phyloP scores from a whole-genome alignment of 2,329 filamentous ascomycete species.

The Fusarium ambrosium region DNA sequence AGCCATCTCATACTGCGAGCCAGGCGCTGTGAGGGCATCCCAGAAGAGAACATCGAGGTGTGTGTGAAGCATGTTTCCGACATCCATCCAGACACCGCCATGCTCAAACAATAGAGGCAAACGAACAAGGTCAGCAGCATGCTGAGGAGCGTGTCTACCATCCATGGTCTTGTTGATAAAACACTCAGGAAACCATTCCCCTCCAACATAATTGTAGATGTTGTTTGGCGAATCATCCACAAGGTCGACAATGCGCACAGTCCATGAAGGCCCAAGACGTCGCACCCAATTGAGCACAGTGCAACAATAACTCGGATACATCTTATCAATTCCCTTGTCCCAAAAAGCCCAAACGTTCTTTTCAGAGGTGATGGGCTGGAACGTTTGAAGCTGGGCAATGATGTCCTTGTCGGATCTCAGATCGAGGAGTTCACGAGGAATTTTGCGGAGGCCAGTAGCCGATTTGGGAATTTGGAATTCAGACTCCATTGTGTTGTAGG shows the following conservation, averaged over 20 bases:
- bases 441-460: constrained; percentile 25
- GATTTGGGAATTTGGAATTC: constrained; percentile 17
- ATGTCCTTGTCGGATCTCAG: constrained; percentile 51
- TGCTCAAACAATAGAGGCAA: constrained; percentile 56
- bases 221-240: constrained; percentile 54
- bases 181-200: constrained; percentile 46
- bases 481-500: constrained; percentile 8
- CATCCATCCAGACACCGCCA: constrained; percentile 61
- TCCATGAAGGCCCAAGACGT: constrained; percentile 57
- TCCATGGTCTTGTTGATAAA: constrained; percentile 53
- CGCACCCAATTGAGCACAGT: constrained; percentile 60
- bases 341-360: constrained; percentile 63
- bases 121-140: constrained; percentile 63
- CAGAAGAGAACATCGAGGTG: constrained; percentile 59
- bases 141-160: constrained; percentile 56
- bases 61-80: constrained; percentile 57
- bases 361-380: constrained; percentile 53
- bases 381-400: constrained; percentile 44
- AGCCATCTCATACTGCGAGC: constrained; percentile 51
- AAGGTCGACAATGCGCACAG: constrained; percentile 55
- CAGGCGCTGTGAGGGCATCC: constrained; percentile 54
- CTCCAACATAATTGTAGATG: constrained; percentile 51
- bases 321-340: constrained; percentile 54
- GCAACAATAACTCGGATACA: constrained; percentile 54
- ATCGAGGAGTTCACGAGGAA: constrained; percentile 27